Conservation (phyloP, 1,284 basidiomycete species). For the Coriolopsis trogii region DNA sequence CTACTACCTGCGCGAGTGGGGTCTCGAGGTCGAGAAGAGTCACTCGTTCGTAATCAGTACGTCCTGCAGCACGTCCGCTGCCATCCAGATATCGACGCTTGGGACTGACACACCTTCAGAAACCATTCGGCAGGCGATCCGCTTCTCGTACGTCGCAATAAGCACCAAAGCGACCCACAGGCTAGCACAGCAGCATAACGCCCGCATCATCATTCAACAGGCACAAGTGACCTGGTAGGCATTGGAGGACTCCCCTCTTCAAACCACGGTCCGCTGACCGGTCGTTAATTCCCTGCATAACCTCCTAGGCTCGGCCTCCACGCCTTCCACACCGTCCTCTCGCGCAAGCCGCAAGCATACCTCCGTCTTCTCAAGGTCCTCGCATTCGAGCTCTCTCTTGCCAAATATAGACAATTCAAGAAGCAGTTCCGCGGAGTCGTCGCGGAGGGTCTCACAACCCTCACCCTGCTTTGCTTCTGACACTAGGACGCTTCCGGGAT, state of each 20-base stretch:
- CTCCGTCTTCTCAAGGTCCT: constrained; percentile 48
- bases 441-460: constrained; percentile 43
- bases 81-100: background rate
- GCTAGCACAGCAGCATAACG: constrained; percentile 42
- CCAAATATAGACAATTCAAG: constrained; percentile 44
- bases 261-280: constrained; percentile 33
- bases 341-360: constrained; percentile 56
- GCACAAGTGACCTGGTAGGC: constrained; percentile 65
- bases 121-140: constrained; percentile 60
- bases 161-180: constrained; percentile 49
- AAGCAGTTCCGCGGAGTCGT: constrained; percentile 50
- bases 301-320: constrained; percentile 82
- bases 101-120: constrained; percentile 46
- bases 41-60: constrained; percentile 56
- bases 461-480: constrained; percentile 23
- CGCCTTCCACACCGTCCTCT: constrained; percentile 73
- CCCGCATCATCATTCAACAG: constrained; percentile 48
- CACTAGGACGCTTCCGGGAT: too few relatives aligned
- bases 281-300: constrained; percentile 7
- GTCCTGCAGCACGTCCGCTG: constrained; percentile 25
- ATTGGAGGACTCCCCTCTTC: background rate
- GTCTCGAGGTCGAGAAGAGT: constrained; percentile 46
- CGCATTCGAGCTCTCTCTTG: constrained; percentile 49
- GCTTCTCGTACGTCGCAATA: constrained; percentile 56
- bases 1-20: constrained; percentile 73